phyloP scores from a whole-genome alignment of 2,329 filamentous ascomycete genomes.

The Phialocephala subalpina region DNA sequence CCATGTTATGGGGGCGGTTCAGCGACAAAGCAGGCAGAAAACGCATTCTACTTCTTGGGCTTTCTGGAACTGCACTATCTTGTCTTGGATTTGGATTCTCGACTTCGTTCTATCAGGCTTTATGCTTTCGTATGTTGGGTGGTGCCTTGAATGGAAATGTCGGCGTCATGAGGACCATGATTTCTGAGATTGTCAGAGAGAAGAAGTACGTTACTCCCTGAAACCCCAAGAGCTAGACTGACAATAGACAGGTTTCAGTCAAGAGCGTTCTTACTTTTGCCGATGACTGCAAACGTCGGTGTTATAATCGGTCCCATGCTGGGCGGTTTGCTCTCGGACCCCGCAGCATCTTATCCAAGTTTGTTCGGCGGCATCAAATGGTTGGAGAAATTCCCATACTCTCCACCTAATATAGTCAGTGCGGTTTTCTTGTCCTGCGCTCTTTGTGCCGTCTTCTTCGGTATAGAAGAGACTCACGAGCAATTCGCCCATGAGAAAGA shows the following conservation, averaged over 20 bases:
- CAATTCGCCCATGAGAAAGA: slow-evolving; percentile 44
- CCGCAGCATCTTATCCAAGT: slow-evolving; percentile 48
- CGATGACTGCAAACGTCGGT: slow-evolving; percentile 73
- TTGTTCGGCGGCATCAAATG: slow-evolving; percentile 50
- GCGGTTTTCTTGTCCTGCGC: slow-evolving; percentile 45
- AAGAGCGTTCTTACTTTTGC: slow-evolving; percentile 52
- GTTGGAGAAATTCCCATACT: slow-evolving; percentile 53
- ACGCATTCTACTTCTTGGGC: slow-evolving; percentile 67
- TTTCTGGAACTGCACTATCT: slow-evolving; percentile 69
- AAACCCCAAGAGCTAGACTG: slow-evolving; percentile 3
- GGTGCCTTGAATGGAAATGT: slow-evolving; percentile 77
- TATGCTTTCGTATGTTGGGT: slow-evolving; percentile 66
- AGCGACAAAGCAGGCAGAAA: slow-evolving; percentile 67
- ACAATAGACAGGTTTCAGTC: slow-evolving; percentile 46
- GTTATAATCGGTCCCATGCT: slow-evolving; percentile 52
- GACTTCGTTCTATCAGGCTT: slow-evolving; percentile 63
- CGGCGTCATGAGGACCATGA: slow-evolving; percentile 78
- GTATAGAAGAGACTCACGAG: slow-evolving; percentile 49
- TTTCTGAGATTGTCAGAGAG: slow-evolving; percentile 74
- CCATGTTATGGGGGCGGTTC: slow-evolving; percentile 73
- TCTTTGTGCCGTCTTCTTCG: slow-evolving; percentile 45
- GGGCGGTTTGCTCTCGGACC: slow-evolving; percentile 55
- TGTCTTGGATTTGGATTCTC: slow-evolving; percentile 76
- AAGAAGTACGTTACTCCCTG: slow-evolving; percentile 59
- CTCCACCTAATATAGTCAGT: slow-evolving; percentile 52